Percentiles rank a stretch among this genome's conserved stretches.
These are phyloP conservation scores for Dryadomyces quercus-mongolicae DNA, from an alignment of 2,329 filamentous ascomycete genomes.

Conservation along the genomic window DNA sequence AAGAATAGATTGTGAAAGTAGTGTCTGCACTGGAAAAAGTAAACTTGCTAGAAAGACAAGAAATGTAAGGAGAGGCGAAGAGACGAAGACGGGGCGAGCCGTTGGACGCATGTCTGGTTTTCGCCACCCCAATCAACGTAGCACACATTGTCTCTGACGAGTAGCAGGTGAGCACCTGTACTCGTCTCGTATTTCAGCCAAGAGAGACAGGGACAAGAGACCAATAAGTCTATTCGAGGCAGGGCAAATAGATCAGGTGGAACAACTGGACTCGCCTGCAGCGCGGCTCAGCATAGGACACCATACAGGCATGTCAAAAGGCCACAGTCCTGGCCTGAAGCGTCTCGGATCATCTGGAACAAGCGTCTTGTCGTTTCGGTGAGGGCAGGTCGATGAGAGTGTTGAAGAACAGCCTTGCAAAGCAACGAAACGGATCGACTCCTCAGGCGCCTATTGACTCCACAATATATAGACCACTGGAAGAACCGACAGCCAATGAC, in stretches of 20 bases:
- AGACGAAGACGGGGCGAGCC: neutral
- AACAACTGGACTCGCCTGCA: neutral
- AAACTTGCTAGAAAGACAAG: neutral
- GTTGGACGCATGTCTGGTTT: neutral
- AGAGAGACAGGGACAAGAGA: neutral
- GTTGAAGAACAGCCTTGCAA: too few relatives aligned
- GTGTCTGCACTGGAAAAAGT: neutral
- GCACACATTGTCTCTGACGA: neutral
- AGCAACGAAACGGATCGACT: too few relatives aligned
- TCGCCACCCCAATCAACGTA: neutral
- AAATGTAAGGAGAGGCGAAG: too few relatives aligned
- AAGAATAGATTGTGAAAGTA: neutral
- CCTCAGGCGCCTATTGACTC: too few relatives aligned
- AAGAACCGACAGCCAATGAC: too few relatives aligned
- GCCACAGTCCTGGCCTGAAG: neutral
- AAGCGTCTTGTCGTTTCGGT: too few relatives aligned
- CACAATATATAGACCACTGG: too few relatives aligned
- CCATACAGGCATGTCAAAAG: too few relatives aligned
- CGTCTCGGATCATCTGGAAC: too few relatives aligned
- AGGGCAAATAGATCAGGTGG: neutral
- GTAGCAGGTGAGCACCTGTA: neutral
- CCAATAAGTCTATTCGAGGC: neutral
- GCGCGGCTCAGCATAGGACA: neutral
- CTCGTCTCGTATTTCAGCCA: neutral
- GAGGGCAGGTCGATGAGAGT: too few relatives aligned